Evolutionary conservation across 208 protist genomes (phyloP).

Genomic region (Naegleria lovaniensis): DNA sequence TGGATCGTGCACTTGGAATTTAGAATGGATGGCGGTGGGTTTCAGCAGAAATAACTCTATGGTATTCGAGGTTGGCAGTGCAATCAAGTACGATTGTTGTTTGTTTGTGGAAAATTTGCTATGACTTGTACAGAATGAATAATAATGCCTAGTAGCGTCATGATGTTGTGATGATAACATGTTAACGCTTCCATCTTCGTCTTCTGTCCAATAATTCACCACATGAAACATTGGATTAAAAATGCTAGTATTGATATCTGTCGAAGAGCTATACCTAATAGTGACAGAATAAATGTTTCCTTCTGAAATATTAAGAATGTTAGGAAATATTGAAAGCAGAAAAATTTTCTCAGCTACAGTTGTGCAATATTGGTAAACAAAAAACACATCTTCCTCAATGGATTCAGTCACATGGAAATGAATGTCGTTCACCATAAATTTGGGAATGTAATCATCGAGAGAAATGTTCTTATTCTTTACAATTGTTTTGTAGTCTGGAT

Average conservation of each 20-base stretch:
- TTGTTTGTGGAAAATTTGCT: too few species aligned
- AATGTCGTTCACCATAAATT: background rate
- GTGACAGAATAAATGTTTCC: background rate
- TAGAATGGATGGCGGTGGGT: background rate
- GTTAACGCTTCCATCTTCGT: too few species aligned
- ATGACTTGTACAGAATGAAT: too few species aligned
- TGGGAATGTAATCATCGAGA: background rate
- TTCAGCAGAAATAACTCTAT: background rate
- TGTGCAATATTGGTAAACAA: background rate
- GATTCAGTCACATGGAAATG: background rate
- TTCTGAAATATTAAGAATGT: background rate
- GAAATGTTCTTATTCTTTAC: background rate
- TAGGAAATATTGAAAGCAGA: background rate
- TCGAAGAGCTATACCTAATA: background rate
- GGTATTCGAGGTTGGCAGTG: background rate
- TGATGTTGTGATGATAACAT: too few species aligned
- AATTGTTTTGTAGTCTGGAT: background rate
- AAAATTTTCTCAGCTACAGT: background rate
- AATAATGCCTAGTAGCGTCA: too few species aligned
- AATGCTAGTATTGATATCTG: background rate
- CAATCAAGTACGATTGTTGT: background rate
- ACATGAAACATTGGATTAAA: background rate
- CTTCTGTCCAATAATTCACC: too few species aligned
- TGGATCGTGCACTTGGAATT: background rate
- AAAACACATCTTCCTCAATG: background rate